These are phyloP conservation scores for Spinacia oleracea DNA, from an alignment of 179 eudicot species.

Conservation along the genomic window DNA sequence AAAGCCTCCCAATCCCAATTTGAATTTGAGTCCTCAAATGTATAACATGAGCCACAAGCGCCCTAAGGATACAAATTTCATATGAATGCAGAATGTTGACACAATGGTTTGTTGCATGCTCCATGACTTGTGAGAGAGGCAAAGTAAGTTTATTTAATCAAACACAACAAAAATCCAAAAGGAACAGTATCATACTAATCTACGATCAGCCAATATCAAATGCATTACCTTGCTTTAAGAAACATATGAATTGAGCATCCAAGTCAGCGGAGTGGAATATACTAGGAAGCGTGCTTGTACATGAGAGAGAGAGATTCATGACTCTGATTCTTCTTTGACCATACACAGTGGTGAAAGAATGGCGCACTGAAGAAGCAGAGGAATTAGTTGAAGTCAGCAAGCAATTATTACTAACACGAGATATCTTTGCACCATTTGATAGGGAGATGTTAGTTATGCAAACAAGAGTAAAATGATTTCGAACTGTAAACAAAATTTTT, in stretches of 20 bases:
- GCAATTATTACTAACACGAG: background rate
- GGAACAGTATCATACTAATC: background rate
- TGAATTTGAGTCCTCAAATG: no score
- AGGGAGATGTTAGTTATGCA: background rate
- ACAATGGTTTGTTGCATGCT: conserved; percentile 72
- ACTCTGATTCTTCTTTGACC: conserved; percentile 94
- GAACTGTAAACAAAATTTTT: background rate
- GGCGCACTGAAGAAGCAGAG: conserved; percentile 62
- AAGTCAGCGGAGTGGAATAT: conserved; percentile 83
- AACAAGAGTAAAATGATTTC: conserved; percentile 4
- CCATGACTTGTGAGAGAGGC: conserved; percentile 77
- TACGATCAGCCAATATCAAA: background rate
- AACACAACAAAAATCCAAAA: background rate
- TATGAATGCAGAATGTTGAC: conserved; percentile 76
- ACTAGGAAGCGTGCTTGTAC: conserved; percentile 68
- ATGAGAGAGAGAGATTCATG: conserved; percentile 80
- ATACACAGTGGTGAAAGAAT: conserved; percentile 82
- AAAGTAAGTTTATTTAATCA: conserved; percentile 18
- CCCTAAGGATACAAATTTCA: no score
- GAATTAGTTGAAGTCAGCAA: conserved; percentile 4
- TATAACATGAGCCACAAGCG: no score
- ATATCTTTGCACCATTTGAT: background rate
- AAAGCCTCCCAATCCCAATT: no score
- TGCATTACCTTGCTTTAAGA: conserved; percentile 83
- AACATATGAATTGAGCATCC: conserved; percentile 85